Evolutionary conservation across 345 rosid genomes (phyloP), one percentile per base, ranked within the genome.

Genomic region (Eucalyptus coolabah): DNA sequence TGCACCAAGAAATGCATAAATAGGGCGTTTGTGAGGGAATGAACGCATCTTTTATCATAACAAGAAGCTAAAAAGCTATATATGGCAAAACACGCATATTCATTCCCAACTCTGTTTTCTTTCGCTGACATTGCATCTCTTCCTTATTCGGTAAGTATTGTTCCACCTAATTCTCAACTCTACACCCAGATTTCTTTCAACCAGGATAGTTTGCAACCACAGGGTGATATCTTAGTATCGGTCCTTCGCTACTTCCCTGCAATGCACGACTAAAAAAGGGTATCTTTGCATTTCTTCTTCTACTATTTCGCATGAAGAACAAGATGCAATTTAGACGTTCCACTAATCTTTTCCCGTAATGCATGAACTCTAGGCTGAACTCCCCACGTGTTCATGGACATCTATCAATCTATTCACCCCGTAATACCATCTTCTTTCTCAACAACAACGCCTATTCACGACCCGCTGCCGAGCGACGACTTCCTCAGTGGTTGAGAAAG

Each of bases 1-100:
- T 98, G 96, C 90, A 82, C 18, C 26, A 80, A 42, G 80, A 87
- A 56, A 54, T 42, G 50, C 26, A 89, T 44, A 77, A 53, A 87
- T 7, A 40, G 47, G 28, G 47, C 42, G 9, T 77, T 47, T 80
- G 23, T 87, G 37, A 47, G 81, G n/a, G 26, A 88, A 88, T 2
- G n/a, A 69, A 51, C 34, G 11, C 13, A 88, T 72, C 37, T 47
- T 77, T 37, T 77, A 37, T 77, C 83, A 77, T 37, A 77, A 19
- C 83, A 77, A 77, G 26, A 77, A 87, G 42, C 26, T 37, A 54
- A 51, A 44, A 51, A 24, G 44, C 69, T 12, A 7, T 14, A 53
- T 5, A 51, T 18, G 47, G 60, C 12, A 45, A 86, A 17, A 32
- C 54, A 28, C 17, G 28, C 65, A 86, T n/a, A 86, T 32, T 77